Evolutionary conservation across 2,329 filamentous ascomycete species (phyloP).

Genomic region (Cordyceps fumosorosea): DNA sequence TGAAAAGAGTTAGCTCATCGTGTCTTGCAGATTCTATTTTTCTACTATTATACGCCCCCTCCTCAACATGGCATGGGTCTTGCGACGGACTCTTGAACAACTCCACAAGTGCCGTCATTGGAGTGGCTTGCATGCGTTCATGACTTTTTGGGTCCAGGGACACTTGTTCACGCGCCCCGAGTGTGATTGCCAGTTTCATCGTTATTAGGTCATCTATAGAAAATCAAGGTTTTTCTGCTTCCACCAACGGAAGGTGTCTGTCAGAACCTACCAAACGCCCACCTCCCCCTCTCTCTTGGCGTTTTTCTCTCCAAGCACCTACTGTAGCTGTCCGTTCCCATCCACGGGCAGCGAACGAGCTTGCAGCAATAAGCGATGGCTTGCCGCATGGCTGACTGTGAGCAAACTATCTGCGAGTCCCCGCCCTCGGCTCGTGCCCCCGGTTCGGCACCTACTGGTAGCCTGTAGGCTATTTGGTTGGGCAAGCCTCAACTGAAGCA

Average conservation of each 20-base stretch:
- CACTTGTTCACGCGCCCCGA: neutral
- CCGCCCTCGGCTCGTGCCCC: neutral
- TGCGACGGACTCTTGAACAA: neutral
- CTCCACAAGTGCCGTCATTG: slow-evolving; percentile 2
- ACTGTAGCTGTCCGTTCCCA: neutral
- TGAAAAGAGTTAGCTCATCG: neutral
- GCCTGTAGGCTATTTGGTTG: neutral
- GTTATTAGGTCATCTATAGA: neutral
- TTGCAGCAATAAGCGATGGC: neutral
- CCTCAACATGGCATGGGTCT: neutral
- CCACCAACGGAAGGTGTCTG: neutral
- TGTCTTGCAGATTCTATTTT: neutral
- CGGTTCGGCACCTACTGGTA: neutral
- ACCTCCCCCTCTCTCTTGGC: neutral
- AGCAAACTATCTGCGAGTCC: neutral
- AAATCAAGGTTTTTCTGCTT: too few relatives aligned
- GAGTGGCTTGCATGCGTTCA: slow-evolving; percentile 8
- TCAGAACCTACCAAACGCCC: neutral
- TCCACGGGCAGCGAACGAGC: neutral
- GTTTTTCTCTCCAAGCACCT: too few relatives aligned
- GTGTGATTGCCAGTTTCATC: neutral
- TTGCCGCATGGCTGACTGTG: slow-evolving; percentile 8
- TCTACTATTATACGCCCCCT: neutral
- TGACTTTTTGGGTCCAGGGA: neutral
- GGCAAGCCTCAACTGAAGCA: slow-evolving; percentile 9